Base-by-base conservation (phyloP, 1,284 basidiomycete species). In the Abortiporus biennis region DNA sequence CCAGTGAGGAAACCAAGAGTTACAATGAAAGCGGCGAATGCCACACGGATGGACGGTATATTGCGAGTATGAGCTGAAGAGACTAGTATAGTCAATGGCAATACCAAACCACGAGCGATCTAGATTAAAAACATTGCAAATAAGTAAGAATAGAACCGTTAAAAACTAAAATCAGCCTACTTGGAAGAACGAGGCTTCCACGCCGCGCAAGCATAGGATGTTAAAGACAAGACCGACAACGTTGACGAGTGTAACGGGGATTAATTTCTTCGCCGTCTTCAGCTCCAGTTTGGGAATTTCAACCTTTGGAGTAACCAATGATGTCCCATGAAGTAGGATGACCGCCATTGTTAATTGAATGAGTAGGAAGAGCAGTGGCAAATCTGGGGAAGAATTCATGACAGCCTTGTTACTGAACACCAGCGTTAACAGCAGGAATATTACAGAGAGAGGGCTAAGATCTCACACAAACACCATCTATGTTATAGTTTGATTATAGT, bases 161-260 rank as follows among this genome's bases (percentile, higher is more conserved):
- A n/a, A 8, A 29, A 15, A 13, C 25, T 16, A 6, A 36, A 48
- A 25, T 42, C 11, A 36, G 38, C 56, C 23, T 32, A 79, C 80
- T 69, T 85, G 83, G 62, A 85, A 87, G 61, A 83, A 87, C 0
- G 81, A 80, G 1, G 85, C 83, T 46, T 87, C 84, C 24, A 88
- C 84, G 44, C 76, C 79, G 31, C 83, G 71, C 41, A 88, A 65
- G 55, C 85, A 87, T 12, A 86, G 70, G 1, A 80, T 85, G 53
- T 88, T 87, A 69, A 87, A 87, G 8, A 84, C 74, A 6, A 89
- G 70, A 6, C 85, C 84, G 21, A 80, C 65, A 23, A 85, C 76
- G 54, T 85, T 84, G 31, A 85, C 77, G 2, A 71, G 56, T 0
- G 84, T 74, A 6, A 85, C 79, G 1, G 81, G 80, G 2, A 71